Evolutionary conservation across 495 filamentous ascomycete genomes (phyloP).

Genomic region (Penicillium egyptiacum): DNA sequence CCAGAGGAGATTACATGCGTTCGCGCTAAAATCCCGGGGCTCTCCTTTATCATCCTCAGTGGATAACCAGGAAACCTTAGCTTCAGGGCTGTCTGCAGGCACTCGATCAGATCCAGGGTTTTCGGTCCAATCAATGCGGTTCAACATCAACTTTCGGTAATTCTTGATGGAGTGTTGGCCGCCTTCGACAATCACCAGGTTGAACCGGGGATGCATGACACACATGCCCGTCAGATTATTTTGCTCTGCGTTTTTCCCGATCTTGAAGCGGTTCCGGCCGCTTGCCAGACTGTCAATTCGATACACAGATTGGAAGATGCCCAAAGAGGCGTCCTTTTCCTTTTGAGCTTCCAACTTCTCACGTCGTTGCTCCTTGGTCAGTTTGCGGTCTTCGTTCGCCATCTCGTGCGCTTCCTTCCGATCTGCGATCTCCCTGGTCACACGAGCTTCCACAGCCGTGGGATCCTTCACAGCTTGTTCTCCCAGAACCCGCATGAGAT

Average conservation of each 20-base stretch:
- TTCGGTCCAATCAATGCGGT: conserved; percentile 93
- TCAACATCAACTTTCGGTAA: conserved; percentile 88
- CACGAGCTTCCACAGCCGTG: conserved; percentile 92
- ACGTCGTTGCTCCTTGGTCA: conserved; percentile 84
- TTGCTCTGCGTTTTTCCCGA: conserved; percentile 88
- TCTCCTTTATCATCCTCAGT: conserved; percentile 77
- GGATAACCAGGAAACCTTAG: conserved; percentile 67
- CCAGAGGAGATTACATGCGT: conserved; percentile 79
- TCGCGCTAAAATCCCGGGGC: conserved; percentile 73
- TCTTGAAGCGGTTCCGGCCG: conserved; percentile 88
- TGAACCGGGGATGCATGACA: conserved; percentile 84
- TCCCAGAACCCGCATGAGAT: conserved; percentile 96
- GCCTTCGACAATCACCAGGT: conserved; percentile 87
- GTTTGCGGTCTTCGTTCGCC: conserved; percentile 81
- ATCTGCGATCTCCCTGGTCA: conserved; percentile 86
- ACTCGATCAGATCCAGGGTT: conserved; percentile 68
- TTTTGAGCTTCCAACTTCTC: conserved; percentile 85
- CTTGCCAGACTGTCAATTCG: conserved; percentile 84
- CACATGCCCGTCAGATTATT: conserved; percentile 81
- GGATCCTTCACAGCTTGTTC: conserved; percentile 97
- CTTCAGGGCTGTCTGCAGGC: conserved; percentile 59
- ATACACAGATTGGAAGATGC: conserved; percentile 81
- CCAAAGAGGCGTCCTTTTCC: conserved; percentile 82
- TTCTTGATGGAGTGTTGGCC: conserved; percentile 74
- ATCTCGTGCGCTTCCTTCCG: conserved; percentile 72